Percentiles rank a stretch among this genome's conserved stretches.
Evolutionary conservation across 2,329 filamentous ascomycete genomes (phyloP).

Genomic region (Corinectria fuckeliana): DNA sequence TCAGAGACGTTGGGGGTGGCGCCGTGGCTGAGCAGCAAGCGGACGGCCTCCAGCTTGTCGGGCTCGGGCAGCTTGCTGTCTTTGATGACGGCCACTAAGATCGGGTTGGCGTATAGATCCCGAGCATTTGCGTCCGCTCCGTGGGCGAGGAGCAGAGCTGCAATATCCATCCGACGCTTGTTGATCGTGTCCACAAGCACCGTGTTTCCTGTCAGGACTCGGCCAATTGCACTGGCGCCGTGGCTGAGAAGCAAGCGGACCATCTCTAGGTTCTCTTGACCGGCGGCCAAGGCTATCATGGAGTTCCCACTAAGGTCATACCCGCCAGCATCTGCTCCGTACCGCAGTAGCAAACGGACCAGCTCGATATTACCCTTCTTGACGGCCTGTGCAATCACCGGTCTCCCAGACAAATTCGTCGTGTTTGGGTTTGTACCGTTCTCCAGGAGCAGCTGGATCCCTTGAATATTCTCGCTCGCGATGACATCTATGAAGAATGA

Average conservation of each 20-base stretch:
- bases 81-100: conserved; percentile 41
- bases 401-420: conserved; percentile 35
- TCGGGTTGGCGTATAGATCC: conserved; percentile 41
- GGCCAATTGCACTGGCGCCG: conserved; percentile 42
- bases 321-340: conserved; percentile 45
- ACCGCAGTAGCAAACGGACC: conserved; percentile 39
- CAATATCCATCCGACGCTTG: conserved; percentile 42
- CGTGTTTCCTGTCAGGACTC: conserved; percentile 40
- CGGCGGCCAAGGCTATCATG: conserved; percentile 39
- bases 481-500: conserved; percentile 42
- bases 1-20: conserved; percentile 41
- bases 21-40: conserved; percentile 43
- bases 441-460: conserved; percentile 40
- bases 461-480: conserved; percentile 32
- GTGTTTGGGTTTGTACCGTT: conserved; percentile 41
- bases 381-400: conserved; percentile 38
- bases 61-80: conserved; percentile 34
- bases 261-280: conserved; percentile 40
- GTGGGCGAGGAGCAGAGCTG: conserved; percentile 41
- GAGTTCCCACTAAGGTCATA: conserved; percentile 41
- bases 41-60: conserved; percentile 38
- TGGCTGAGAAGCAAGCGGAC: conserved; percentile 42
- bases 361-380: conserved; percentile 39
- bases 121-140: conserved; percentile 44
- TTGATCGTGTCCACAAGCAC: conserved; percentile 44